Conservation (phyloP, 306 rosid genomes). For the Citrullus mucosospermus region DNA sequence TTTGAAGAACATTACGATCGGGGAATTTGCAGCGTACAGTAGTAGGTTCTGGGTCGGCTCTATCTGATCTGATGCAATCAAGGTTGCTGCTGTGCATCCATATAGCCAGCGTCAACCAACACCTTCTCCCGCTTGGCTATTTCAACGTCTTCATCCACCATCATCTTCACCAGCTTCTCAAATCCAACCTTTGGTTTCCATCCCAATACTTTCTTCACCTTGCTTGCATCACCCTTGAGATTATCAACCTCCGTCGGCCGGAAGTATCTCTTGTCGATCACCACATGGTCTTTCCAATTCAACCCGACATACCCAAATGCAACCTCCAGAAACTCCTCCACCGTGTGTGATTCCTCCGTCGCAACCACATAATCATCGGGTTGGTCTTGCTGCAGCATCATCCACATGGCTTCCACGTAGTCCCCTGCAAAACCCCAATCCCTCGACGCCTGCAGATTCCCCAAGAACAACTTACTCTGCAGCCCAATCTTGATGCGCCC, state of each 20-base stretch:
- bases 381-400: slow-evolving; percentile 97
- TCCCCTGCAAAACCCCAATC: slow-evolving; percentile 99
- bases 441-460: slow-evolving; percentile 73
- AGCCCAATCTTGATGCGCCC: slow-evolving; percentile 92
- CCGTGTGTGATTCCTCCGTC: slow-evolving; percentile 89
- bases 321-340: slow-evolving; percentile 76
- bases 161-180: slow-evolving; percentile 79
- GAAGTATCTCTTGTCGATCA: slow-evolving; percentile 73
- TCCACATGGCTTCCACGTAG: slow-evolving; percentile 97
- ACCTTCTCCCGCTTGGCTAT: slow-evolving; percentile 91
- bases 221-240: slow-evolving; percentile 73
- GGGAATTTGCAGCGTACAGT: background rate
- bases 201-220: slow-evolving; percentile 68
- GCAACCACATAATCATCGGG: slow-evolving; percentile 93
- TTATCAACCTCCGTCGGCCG: slow-evolving; percentile 90
- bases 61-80: slow-evolving; percentile 13
- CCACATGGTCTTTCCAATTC: slow-evolving; percentile 82
- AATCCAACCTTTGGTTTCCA: slow-evolving; percentile 96
- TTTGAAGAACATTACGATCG: background rate
- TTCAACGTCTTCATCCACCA: slow-evolving; percentile 89
- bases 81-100: slow-evolving; percentile 99
- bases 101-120: slow-evolving; percentile 92
- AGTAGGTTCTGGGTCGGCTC: background rate
- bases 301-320: slow-evolving; percentile 80
- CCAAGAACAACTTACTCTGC: slow-evolving; percentile 75